Percentiles rank a stretch among this genome's conserved stretches.
phyloP scores from a whole-genome alignment of 805 yeast genomes.

The Cyberlindnera mycetangii region DNA sequence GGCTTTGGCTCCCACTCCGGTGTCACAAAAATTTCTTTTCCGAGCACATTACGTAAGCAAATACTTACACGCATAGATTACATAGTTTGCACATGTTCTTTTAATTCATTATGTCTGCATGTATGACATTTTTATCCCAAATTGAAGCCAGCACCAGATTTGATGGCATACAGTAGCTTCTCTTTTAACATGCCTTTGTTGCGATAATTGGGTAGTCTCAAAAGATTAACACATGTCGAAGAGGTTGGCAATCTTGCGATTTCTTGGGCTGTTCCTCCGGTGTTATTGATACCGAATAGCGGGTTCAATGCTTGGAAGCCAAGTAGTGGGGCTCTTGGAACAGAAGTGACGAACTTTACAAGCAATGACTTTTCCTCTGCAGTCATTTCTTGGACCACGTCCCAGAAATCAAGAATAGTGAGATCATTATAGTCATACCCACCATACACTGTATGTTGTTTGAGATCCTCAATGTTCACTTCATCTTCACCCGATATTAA shows the following conservation, averaged over 20 bases:
- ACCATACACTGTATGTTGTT: conserved; percentile 57
- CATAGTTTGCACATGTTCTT: no score
- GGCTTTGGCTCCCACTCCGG: neutral
- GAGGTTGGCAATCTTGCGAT: conserved; percentile 70
- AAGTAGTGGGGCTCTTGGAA: conserved; percentile 83
- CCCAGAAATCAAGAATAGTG: conserved; percentile 73
- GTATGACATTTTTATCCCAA: conserved; percentile 36
- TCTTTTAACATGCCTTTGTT: conserved; percentile 52
- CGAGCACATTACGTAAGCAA: neutral
- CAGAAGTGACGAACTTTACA: conserved; percentile 88
- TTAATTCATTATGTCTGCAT: no score
- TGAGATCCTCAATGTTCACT: conserved; percentile 70
- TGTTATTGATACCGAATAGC: conserved; percentile 69
- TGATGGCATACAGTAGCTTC: conserved; percentile 76
- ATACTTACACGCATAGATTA: no score
- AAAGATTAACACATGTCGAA: conserved; percentile 85
- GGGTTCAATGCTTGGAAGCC: conserved; percentile 81
- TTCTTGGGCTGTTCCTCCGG: conserved; percentile 42
- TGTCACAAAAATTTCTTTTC: conserved; percentile 11
- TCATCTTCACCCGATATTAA: conserved; percentile 72
- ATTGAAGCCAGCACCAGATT: conserved; percentile 85
- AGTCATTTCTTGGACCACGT: conserved; percentile 64
- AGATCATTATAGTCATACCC: conserved; percentile 53
- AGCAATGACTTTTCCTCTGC: conserved; percentile 61
- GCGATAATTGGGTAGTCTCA: conserved; percentile 81